These are phyloP conservation scores for Teunomyces kruisii DNA, from an alignment of 805 yeast genomes.

Conservation along the genomic window DNA sequence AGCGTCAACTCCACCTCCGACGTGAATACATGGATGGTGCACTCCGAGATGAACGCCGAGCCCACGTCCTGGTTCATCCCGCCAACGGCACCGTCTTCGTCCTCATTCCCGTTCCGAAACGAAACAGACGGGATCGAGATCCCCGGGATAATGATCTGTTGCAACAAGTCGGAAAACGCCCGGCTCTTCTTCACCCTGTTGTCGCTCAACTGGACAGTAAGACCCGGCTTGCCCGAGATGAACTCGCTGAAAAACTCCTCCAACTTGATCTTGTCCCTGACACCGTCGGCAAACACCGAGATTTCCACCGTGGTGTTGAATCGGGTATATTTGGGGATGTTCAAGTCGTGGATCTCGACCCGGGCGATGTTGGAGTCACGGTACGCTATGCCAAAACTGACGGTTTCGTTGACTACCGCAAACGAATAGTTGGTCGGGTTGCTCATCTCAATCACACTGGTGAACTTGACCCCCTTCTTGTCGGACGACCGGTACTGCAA, in stretches of 20 bases:
- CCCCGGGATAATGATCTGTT: conserved; percentile 18
- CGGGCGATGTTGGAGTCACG: neutral
- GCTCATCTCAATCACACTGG: conserved; percentile 22
- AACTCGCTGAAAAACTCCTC: conserved; percentile 38
- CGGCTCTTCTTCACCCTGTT: conserved; percentile 16
- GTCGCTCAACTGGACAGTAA: conserved; percentile 28
- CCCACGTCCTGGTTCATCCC: neutral
- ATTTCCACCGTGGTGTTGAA: conserved; percentile 17
- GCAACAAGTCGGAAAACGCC: conserved; percentile 13
- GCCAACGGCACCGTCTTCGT: conserved; percentile 6
- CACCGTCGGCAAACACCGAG: conserved; percentile 12
- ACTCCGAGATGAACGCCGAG: conserved; percentile 46
- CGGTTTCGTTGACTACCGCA: conserved; percentile 6
- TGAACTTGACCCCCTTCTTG: neutral
- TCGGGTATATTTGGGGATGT: conserved; percentile 14
- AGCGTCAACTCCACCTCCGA: conserved; percentile 55
- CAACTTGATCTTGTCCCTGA: conserved; percentile 14
- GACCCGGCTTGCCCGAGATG: conserved; percentile 35
- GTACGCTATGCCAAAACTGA: conserved; percentile 3
- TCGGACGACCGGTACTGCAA: neutral
- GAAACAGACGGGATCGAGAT: conserved; percentile 26
- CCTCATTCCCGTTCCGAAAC: conserved; percentile 14
- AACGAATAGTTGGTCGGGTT: conserved; percentile 33
- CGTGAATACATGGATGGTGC: conserved; percentile 54
- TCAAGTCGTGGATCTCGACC: conserved; percentile 16